A percentile compares a stretch with the other conserved stretches of the same genome.
Evolutionary conservation across 2,329 filamentous ascomycete species (phyloP).

Genomic region (Paecilomyces sp.): DNA sequence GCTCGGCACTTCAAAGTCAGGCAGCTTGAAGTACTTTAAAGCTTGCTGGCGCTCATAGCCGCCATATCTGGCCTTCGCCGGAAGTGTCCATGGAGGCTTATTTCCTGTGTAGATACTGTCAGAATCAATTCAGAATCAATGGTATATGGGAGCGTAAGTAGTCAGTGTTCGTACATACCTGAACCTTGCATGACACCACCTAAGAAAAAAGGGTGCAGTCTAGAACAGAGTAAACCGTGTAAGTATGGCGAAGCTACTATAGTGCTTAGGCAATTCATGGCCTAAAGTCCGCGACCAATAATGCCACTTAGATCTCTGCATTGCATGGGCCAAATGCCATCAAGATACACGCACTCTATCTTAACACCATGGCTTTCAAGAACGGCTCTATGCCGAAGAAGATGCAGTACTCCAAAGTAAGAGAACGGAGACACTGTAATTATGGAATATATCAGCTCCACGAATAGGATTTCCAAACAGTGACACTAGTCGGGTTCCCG

Average conservation of each 20-base stretch:
- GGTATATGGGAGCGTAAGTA: not conserved
- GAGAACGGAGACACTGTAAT: conserved; percentile 55
- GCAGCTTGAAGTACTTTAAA: conserved; percentile 44
- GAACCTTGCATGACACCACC: conserved; percentile 57
- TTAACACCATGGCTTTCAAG: conserved; percentile 54
- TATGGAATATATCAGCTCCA: not conserved
- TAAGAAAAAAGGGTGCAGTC: conserved; percentile 65
- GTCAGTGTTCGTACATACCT: conserved; percentile 33
- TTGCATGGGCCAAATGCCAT: not conserved
- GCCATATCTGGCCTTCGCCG: conserved; percentile 59
- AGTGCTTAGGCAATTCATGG: not conserved
- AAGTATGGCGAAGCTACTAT: not conserved
- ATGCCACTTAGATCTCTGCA: not conserved
- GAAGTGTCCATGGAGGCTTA: conserved; percentile 64
- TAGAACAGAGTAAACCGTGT: conserved; percentile 23
- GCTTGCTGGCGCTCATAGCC: conserved; percentile 43
- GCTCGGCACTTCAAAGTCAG: conserved; percentile 34
- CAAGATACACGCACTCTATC: conserved; percentile 51
- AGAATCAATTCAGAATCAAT: not conserved
- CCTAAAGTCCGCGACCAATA: not conserved
- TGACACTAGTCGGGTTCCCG: not conserved
- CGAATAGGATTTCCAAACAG: not conserved
- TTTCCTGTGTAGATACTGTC: conserved; percentile 48
- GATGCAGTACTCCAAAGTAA: conserved; percentile 48
- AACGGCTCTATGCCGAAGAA: conserved; percentile 48